phyloP scores from a whole-genome alignment of 768 basidiomycete genomes.

The Daedaleopsis nitida region DNA sequence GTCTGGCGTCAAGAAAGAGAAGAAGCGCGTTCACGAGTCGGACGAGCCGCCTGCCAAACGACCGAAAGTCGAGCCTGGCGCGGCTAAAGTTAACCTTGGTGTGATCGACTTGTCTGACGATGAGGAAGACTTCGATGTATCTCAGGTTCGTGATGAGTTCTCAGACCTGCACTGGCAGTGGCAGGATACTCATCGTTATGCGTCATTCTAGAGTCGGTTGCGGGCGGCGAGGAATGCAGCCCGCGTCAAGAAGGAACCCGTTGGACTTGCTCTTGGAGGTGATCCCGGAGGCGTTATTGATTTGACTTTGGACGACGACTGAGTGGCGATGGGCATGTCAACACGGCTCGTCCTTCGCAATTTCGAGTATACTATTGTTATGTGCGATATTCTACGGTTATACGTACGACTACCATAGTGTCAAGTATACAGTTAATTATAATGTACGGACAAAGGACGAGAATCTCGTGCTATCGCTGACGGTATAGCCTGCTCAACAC shows the following conservation, averaged over 20 bases:
- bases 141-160: neutral
- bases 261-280: neutral
- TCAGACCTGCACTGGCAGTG: too few relatives aligned
- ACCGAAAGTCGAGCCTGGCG: neutral
- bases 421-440: too few relatives aligned
- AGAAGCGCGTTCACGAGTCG: neutral
- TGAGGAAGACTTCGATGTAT: neutral
- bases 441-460: too few relatives aligned
- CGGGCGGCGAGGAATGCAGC: neutral
- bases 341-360: neutral
- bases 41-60: neutral
- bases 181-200: too few relatives aligned
- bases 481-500: too few relatives aligned
- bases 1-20: neutral
- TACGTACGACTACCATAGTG: too few relatives aligned
- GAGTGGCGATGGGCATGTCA: neutral
- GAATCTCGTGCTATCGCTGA: too few relatives aligned
- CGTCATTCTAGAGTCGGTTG: too few relatives aligned
- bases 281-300: neutral
- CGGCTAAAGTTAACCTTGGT: neutral
- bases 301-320: neutral
- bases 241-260: neutral
- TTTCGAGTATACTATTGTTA: neutral
- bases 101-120: neutral
- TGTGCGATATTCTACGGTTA: too few relatives aligned